Conservation (phyloP, 306 rosid genomes). For the Cicer yamashitae region DNA sequence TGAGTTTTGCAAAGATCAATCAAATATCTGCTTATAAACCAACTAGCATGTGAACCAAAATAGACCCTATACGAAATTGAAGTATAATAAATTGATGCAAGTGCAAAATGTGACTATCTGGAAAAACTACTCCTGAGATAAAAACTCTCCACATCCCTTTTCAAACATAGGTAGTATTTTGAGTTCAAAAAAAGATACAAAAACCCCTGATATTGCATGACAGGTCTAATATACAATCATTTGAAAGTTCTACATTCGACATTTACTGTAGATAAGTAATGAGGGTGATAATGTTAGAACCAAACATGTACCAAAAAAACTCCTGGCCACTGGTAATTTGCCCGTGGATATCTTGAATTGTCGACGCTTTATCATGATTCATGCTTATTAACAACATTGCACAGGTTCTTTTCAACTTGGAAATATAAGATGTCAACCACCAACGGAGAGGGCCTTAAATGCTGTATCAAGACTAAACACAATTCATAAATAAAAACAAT, state of each 20-base stretch:
- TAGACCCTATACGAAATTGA: neutral
- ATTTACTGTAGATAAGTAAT: constrained; percentile 3
- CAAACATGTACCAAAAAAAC: constrained; percentile 11
- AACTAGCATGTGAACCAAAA: neutral
- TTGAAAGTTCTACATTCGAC: constrained; percentile 24
- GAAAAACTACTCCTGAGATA: neutral
- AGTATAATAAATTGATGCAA: neutral
- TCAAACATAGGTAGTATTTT: constrained; percentile 1
- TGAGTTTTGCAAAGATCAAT: neutral
- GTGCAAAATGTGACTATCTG: neutral
- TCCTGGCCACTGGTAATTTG: neutral
- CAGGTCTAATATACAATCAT: constrained; percentile 37
- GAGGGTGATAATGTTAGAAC: constrained; percentile 5
- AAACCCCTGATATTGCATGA: constrained; percentile 6
- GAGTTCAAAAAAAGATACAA: neutral
- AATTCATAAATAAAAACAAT: constrained; percentile 31
- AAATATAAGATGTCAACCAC: constrained; percentile 37
- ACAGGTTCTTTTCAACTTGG: constrained; percentile 21
- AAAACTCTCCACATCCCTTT: neutral
- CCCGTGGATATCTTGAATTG: constrained; percentile 40
- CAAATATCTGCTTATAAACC: neutral
- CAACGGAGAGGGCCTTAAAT: constrained; percentile 16
- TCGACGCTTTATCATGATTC: constrained; percentile 29
- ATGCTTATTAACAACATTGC: constrained; percentile 41
- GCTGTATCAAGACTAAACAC: constrained; percentile 33